phyloP scores from a whole-genome alignment of 2,329 filamentous ascomycete genomes.

The Colletotrichum cereale region DNA sequence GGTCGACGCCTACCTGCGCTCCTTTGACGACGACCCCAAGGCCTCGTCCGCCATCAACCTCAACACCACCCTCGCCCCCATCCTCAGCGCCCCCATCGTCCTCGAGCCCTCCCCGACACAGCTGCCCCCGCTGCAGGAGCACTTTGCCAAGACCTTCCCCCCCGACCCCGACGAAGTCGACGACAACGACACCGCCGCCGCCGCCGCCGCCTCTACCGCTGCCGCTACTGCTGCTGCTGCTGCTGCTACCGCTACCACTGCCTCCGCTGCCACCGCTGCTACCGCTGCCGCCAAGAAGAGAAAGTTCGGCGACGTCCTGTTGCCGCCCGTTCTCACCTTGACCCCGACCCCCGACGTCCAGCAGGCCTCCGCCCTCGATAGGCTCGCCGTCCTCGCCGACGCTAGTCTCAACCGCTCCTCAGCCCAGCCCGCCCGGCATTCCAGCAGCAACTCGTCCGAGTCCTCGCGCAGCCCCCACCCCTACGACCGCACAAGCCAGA shows the following conservation, averaged over 20 bases:
- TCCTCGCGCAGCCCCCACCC: slow-evolving; percentile 40
- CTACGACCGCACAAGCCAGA: slow-evolving; percentile 24
- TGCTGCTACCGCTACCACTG: too few relatives aligned
- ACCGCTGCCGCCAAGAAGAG: slow-evolving; percentile 14
- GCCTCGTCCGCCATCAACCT: slow-evolving; percentile 42
- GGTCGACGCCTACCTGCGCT: slow-evolving; percentile 55
- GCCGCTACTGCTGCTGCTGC: too few relatives aligned
- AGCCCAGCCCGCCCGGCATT: slow-evolving; percentile 44
- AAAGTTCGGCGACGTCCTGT: slow-evolving; percentile 25
- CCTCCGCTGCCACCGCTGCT: too few relatives aligned
- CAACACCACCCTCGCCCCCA: slow-evolving; percentile 19
- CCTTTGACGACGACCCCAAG: slow-evolving; percentile 48
- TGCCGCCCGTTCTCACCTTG: slow-evolving; percentile 35
- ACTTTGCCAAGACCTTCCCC: slow-evolving; percentile 24
- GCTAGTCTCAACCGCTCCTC: slow-evolving; percentile 45
- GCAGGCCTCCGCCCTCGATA: slow-evolving; percentile 46
- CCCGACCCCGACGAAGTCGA: slow-evolving; percentile 18
- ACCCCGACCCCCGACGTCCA: slow-evolving; percentile 36
- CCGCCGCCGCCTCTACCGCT: too few relatives aligned
- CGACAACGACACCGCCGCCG: not conserved
- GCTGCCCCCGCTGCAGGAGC: slow-evolving; percentile 30
- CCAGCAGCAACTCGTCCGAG: slow-evolving; percentile 42
- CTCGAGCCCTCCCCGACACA: slow-evolving; percentile 22
- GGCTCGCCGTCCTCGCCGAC: slow-evolving; percentile 54
- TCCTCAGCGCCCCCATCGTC: slow-evolving; percentile 28